Percentiles rank a stretch among this genome's conserved stretches.
These are phyloP conservation scores for Phoenix dactylifera DNA, from an alignment of 176 grass and related monocot species.

Conservation along the genomic window DNA sequence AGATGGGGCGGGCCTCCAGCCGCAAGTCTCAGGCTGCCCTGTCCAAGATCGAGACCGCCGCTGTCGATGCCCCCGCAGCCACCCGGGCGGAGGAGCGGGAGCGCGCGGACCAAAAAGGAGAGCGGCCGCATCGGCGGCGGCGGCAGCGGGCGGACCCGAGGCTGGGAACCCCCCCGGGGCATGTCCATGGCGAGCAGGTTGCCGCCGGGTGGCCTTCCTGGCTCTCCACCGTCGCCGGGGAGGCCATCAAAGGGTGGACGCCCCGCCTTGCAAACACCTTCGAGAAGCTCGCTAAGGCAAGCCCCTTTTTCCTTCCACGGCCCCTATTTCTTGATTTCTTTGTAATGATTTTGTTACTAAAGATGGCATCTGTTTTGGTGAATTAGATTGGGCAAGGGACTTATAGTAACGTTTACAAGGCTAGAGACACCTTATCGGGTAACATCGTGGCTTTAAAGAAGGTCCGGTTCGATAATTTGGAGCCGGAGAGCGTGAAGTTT, in stretches of 20 bases:
- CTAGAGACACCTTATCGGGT: slow-evolving; percentile 8
- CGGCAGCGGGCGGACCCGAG: neutral
- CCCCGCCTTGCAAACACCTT: slow-evolving; percentile 13
- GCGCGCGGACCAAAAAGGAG: neutral
- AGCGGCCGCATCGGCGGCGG: neutral
- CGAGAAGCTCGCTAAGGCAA: slow-evolving; percentile 15
- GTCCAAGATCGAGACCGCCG: neutral
- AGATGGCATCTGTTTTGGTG: neutral
- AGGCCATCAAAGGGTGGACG: slow-evolving; percentile 20
- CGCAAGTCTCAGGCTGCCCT: neutral
- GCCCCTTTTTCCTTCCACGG: neutral
- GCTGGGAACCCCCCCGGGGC: neutral
- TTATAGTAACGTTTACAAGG: slow-evolving; percentile 21
- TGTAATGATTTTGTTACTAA: neutral
- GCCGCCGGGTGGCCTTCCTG: slow-evolving; percentile 14
- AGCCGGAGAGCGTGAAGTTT: slow-evolving; percentile 20
- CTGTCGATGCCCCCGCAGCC: neutral
- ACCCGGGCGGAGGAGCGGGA: neutral
- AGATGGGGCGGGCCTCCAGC: neutral
- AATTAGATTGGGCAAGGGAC: slow-evolving; percentile 20
- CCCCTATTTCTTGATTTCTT: neutral
- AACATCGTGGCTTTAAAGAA: slow-evolving; percentile 20
- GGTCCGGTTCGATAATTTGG: slow-evolving; percentile 20
- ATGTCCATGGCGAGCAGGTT: slow-evolving; percentile 11
- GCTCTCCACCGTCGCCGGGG: slow-evolving; percentile 9